Evolutionary conservation across 225 moss, liverwort and hornwort genomes (phyloP).

Genomic region (Antitrichia curtipendula): DNA sequence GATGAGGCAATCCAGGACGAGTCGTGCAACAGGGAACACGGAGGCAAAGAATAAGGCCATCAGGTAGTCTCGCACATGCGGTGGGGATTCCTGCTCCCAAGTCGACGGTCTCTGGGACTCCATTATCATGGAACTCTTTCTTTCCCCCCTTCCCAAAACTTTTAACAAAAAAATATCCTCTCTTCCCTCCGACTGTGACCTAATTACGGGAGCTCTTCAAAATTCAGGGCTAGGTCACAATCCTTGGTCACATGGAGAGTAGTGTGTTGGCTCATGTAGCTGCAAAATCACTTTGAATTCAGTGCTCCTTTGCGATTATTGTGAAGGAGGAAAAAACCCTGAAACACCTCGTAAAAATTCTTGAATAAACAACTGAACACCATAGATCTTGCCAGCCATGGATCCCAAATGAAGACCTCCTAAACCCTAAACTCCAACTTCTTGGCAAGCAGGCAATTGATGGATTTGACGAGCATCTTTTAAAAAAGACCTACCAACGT

Average conservation of each 20-base stretch:
- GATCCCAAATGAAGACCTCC: background rate
- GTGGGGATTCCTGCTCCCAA: slow-evolving; percentile 48
- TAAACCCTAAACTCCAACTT: background rate
- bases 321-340: too few relatives aligned
- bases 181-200: background rate
- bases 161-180: background rate
- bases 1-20: slow-evolving; percentile 30
- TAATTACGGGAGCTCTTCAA: background rate
- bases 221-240: background rate
- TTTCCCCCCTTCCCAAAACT: background rate
- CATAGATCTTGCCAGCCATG: background rate
- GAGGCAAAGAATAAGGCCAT: slow-evolving; percentile 41
- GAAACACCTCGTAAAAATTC: background rate
- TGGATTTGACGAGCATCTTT: background rate
- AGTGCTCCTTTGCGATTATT: background rate
- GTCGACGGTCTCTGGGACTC: background rate
- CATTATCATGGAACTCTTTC: background rate
- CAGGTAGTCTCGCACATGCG: slow-evolving; percentile 46
- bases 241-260: background rate
- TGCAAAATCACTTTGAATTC: background rate
- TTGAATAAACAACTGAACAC: too few relatives aligned
- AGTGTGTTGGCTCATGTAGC: too few relatives aligned
- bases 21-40: slow-evolving; percentile 36
- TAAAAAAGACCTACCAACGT: background rate
- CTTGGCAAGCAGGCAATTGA: background rate